Percentiles rank a stretch among this genome's conserved stretches.
phyloP scores from a whole-genome alignment of 1,139 yeast genomes.

The Kurtzmaniella quercitrusa region DNA sequence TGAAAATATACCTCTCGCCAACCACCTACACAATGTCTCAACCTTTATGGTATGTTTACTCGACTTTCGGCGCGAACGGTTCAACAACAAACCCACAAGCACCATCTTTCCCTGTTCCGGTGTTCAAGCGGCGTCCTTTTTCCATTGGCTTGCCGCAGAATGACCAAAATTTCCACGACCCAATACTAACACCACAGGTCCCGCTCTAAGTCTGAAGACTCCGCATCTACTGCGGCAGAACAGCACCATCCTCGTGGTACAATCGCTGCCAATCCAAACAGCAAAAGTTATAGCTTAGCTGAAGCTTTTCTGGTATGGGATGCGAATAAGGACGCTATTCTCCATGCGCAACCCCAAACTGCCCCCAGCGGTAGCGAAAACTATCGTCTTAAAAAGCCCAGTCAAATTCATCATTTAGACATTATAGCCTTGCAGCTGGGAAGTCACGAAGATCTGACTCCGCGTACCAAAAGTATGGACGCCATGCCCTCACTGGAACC shows the following conservation, averaged over 20 bases:
- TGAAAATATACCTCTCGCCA: background rate
- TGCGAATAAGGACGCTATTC: conserved; percentile 35
- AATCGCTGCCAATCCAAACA: conserved; percentile 36
- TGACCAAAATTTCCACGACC: background rate
- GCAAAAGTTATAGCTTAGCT: conserved; percentile 44
- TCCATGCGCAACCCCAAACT: conserved; percentile 22
- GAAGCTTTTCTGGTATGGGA: conserved; percentile 55
- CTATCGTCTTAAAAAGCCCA: conserved; percentile 28
- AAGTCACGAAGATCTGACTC: background rate
- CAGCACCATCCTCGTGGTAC: conserved; percentile 10
- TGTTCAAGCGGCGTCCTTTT: background rate
- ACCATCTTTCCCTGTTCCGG: background rate
- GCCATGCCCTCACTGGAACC: background rate
- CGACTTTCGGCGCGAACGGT: background rate
- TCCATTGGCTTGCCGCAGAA: background rate
- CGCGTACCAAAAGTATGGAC: background rate
- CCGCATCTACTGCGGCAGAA: conserved; percentile 3
- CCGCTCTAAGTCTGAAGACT: conserved; percentile 3
- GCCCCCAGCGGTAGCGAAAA: conserved; percentile 19
- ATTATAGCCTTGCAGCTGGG: conserved; percentile 15
- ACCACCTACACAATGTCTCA: conserved; percentile 6
- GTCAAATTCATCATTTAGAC: conserved; percentile 36
- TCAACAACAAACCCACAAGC: background rate
- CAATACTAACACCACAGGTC: conserved; percentile 5
- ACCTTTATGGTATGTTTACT: conserved; percentile 8